A percentile compares a stretch with the other conserved stretches of the same genome.
These are phyloP conservation scores for Suhomyces wounanorum DNA, from an alignment of 1,139 yeast species.

Conservation along the genomic window DNA sequence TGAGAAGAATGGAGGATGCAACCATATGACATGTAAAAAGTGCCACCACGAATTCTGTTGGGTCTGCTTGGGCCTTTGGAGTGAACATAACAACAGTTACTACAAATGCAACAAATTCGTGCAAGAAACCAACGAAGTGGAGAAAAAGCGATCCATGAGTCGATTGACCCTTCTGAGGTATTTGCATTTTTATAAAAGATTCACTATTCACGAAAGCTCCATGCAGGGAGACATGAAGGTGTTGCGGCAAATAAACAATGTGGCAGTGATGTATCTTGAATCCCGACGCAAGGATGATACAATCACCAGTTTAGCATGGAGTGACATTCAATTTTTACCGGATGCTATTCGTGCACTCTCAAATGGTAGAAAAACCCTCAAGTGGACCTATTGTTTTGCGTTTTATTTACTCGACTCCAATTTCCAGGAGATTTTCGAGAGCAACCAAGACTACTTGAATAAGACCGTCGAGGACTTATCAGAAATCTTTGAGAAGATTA, in stretches of 20 bases:
- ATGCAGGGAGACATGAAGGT: constrained; percentile 71
- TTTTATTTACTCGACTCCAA: constrained; percentile 59
- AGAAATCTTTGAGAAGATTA: constrained; percentile 60
- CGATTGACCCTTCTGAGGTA: constrained; percentile 61
- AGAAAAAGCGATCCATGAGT: constrained; percentile 33
- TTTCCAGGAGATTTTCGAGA: constrained; percentile 65
- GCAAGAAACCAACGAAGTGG: constrained; percentile 30
- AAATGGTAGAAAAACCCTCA: constrained; percentile 73
- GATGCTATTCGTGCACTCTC: constrained; percentile 69
- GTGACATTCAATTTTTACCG: constrained; percentile 80
- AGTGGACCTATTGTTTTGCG: constrained; percentile 90
- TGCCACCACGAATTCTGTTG: constrained; percentile 88
- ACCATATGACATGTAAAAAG: constrained; percentile 87
- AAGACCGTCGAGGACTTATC: constrained; percentile 80
- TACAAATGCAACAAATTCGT: constrained; percentile 68
- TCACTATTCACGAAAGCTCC: constrained; percentile 76
- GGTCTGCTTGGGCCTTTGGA: constrained; percentile 86
- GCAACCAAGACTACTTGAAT: constrained; percentile 70
- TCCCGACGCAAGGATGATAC: constrained; percentile 22
- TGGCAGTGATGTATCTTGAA: constrained; percentile 64
- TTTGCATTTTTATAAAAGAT: constrained; percentile 75
- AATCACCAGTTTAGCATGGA: constrained; percentile 67
- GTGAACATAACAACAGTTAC: constrained; percentile 64
- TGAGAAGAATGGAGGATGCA: constrained; percentile 92
- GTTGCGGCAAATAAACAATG: constrained; percentile 60